A percentile compares a stretch with the other conserved stretches of the same genome.
These are phyloP conservation scores for Xerocomus nothofagi DNA, from an alignment of 1,284 basidiomycete genomes.

Conservation along the genomic window DNA sequence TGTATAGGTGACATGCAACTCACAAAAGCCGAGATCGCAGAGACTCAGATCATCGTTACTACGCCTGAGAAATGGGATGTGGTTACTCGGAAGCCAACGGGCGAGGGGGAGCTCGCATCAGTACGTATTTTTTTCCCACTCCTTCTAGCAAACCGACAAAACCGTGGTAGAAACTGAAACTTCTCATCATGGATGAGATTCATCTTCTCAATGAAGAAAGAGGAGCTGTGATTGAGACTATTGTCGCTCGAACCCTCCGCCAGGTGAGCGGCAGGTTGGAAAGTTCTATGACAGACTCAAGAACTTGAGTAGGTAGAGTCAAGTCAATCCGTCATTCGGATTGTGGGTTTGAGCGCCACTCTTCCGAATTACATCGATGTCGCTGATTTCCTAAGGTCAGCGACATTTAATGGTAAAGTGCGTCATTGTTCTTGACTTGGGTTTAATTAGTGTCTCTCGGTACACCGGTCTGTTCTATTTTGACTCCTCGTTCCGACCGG, in stretches of 20 bases:
- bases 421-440: slow-evolving; percentile 6
- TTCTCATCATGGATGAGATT: slow-evolving; percentile 98
- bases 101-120: slow-evolving; percentile 92
- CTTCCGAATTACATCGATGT: slow-evolving; percentile 98
- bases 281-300: not conserved
- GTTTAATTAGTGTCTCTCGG: slow-evolving; percentile 70
- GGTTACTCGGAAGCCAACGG: slow-evolving; percentile 95
- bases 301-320: slow-evolving; percentile 77
- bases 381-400: slow-evolving; percentile 88
- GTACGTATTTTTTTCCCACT: slow-evolving; percentile 46
- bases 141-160: not conserved
- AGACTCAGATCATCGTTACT: slow-evolving; percentile 98
- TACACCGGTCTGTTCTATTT: slow-evolving; percentile 97
- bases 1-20: slow-evolving; percentile 93
- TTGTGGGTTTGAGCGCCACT: slow-evolving; percentile 97
- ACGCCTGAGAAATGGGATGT: slow-evolving; percentile 99
- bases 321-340: slow-evolving; percentile 95
- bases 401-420: not conserved
- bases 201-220: slow-evolving; percentile 98
- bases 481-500: slow-evolving; percentile 95
- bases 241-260: slow-evolving; percentile 93
- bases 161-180: slow-evolving; percentile 74
- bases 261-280: slow-evolving; percentile 52
- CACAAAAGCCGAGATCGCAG: slow-evolving; percentile 90
- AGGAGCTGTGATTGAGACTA: slow-evolving; percentile 98